Percentiles rank a stretch among this genome's conserved stretches.
Evolutionary conservation across 148 eudicot genomes (phyloP).

Genomic region (Rhododendron simsii): DNA sequence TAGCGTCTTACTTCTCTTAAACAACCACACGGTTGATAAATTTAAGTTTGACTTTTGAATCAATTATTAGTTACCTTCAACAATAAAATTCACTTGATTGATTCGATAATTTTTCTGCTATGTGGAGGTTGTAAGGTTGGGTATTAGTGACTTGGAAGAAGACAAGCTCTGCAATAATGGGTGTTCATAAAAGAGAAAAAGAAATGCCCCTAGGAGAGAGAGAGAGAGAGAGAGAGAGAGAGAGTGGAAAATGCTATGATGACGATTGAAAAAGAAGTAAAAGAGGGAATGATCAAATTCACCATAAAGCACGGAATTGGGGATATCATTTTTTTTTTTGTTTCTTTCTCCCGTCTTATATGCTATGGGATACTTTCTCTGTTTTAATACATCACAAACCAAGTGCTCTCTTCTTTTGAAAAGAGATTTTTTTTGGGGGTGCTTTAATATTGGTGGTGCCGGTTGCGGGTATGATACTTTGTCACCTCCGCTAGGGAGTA

Average conservation of each 20-base stretch:
- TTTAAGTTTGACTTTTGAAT: not conserved
- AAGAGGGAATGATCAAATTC: constrained; percentile 3
- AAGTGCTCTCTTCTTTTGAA: not conserved
- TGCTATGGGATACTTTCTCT: not conserved
- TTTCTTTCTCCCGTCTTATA: not conserved
- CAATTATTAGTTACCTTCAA: not conserved
- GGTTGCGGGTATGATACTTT: not conserved
- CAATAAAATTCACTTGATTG: not conserved
- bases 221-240: not conserved
- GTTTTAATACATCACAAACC: not conserved
- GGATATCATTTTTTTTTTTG: not conserved
- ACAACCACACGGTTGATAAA: not conserved
- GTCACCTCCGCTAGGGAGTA: not conserved
- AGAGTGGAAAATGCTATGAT: not conserved
- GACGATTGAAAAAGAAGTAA: constrained; percentile 7
- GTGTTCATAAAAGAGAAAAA: not conserved
- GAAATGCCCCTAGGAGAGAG: not conserved
- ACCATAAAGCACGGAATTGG: constrained; percentile 5
- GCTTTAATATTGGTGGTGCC: not conserved
- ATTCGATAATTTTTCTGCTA: not conserved
- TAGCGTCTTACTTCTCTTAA: not conserved
- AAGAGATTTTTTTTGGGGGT: not conserved
- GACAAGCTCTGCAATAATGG: not conserved
- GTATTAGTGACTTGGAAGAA: not conserved
- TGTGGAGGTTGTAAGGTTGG: not conserved